These are phyloP conservation scores for Thermomucor indicae-seudaticae DNA, from an alignment of 371 early-diverging fungal species.

Conservation along the genomic window DNA sequence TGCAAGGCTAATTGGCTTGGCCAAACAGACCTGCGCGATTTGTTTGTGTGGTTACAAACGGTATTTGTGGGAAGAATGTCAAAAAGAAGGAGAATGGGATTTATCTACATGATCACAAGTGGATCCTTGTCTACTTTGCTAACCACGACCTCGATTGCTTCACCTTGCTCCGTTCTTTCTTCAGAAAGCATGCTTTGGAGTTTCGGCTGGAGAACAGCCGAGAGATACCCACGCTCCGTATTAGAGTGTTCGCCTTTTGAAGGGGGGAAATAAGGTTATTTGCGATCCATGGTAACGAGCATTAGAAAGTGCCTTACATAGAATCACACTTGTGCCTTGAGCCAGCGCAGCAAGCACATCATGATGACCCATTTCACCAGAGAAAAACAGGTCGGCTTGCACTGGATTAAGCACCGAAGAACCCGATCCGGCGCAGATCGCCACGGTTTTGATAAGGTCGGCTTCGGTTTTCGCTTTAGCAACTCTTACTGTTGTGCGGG, in stretches of 20 bases:
- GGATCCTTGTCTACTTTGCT: conserved; percentile 73
- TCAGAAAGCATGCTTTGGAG: conserved; percentile 52
- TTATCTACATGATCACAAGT: conserved; percentile 54
- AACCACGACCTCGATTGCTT: conserved; percentile 57
- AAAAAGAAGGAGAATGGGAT: not conserved
- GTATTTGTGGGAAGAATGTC: too few species aligned
- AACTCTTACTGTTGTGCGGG: conserved; percentile 58
- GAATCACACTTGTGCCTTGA: conserved; percentile 77
- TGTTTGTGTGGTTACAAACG: too few species aligned
- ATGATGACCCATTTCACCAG: conserved; percentile 97
- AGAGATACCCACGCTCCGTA: conserved; percentile 92
- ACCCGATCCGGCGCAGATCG: conserved; percentile 95
- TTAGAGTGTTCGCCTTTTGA: conserved; percentile 79
- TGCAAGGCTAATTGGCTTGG: too few species aligned
- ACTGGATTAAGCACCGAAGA: conserved; percentile 52
- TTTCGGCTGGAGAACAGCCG: conserved; percentile 59
- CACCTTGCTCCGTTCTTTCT: conserved; percentile 42
- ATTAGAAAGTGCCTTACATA: conserved; percentile 60
- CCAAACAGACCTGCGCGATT: too few species aligned
- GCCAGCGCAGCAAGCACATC: conserved; percentile 81
- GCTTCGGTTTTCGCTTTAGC: conserved; percentile 59
- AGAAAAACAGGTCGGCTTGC: conserved; percentile 74
- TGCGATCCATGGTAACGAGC: not conserved
- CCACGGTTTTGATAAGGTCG: conserved; percentile 70
- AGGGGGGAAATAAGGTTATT: not conserved